These are phyloP conservation scores for Hippophae rhamnoides DNA, from an alignment of 306 rosid genomes.

Conservation along the genomic window DNA sequence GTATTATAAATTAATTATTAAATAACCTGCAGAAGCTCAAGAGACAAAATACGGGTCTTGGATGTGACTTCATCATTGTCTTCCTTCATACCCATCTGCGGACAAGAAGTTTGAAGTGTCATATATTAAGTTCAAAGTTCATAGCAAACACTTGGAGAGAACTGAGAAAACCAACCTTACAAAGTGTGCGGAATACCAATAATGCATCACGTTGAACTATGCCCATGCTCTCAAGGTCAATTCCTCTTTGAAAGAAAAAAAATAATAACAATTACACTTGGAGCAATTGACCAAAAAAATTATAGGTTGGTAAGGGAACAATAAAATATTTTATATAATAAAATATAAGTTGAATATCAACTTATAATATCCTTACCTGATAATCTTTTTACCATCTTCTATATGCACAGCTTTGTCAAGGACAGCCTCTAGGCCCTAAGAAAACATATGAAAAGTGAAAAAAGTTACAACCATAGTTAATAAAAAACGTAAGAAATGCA, in stretches of 20 bases:
- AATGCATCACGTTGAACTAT: constrained; percentile 83
- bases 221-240: constrained; percentile 93
- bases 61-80: constrained; percentile 86
- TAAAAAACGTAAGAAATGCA: background rate
- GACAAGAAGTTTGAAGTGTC: constrained; percentile 15
- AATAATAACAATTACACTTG: constrained; percentile 10
- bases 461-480: background rate
- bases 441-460: constrained; percentile 2
- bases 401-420: constrained; percentile 93
- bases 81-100: constrained; percentile 99
- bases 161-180: constrained; percentile 72
- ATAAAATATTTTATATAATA: constrained; percentile 8
- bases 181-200: constrained; percentile 90
- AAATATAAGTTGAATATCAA: constrained; percentile 9
- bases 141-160: constrained; percentile 16
- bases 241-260: constrained; percentile 48
- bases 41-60: constrained; percentile 91
- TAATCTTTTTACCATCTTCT: constrained; percentile 93
- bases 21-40: constrained; percentile 96
- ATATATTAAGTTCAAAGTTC: constrained; percentile 18
- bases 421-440: constrained; percentile 90
- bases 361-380: constrained; percentile 48
- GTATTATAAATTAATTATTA: constrained; percentile 9
- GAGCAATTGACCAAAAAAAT: constrained; percentile 16
- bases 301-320: background rate